Percentiles rank a stretch among this genome's conserved stretches.
Evolutionary conservation across 306 rosid genomes (phyloP).

Genomic region (Trifolium dubium): DNA sequence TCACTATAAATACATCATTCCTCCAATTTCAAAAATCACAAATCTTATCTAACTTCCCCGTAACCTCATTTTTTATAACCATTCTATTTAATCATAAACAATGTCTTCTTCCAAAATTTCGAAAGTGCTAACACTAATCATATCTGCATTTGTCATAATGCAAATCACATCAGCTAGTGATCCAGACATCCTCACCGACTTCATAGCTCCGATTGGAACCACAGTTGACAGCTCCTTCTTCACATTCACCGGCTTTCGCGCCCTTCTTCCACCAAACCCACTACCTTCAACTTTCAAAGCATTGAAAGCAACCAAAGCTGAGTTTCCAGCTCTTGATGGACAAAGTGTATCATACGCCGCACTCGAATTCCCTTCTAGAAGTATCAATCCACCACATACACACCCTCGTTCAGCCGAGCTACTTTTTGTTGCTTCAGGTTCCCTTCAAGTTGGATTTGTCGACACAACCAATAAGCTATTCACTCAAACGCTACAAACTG

Average conservation of each 20-base stretch:
- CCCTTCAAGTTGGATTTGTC: constrained; percentile 58
- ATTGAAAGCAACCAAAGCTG: constrained; percentile 45
- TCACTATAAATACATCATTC: constrained; percentile 16
- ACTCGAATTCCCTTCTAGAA: constrained; percentile 42
- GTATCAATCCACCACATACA: constrained; percentile 54
- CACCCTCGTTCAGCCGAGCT: constrained; percentile 66
- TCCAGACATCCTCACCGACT: constrained; percentile 54
- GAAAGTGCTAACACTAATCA: constrained; percentile 34
- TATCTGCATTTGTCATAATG: constrained; percentile 31
- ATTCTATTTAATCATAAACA: background rate
- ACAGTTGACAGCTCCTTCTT: constrained; percentile 51
- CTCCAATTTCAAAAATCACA: background rate
- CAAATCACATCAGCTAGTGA: constrained; percentile 48
- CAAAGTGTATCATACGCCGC: constrained; percentile 64
- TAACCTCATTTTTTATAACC: background rate
- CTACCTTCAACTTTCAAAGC: constrained; percentile 38
- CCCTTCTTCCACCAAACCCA: background rate
- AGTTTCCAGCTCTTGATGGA: constrained; percentile 59
- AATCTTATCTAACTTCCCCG: background rate
- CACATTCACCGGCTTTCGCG: constrained; percentile 55
- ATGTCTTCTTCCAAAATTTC: background rate
- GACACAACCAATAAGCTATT: constrained; percentile 58
- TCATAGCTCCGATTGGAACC: constrained; percentile 26
- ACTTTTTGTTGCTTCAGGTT: constrained; percentile 43
- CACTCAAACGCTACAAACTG: constrained; percentile 39